These are phyloP conservation scores for Stenogyne calaminthoides DNA, from an alignment of 305 asterid genomes.

Conservation along the genomic window DNA sequence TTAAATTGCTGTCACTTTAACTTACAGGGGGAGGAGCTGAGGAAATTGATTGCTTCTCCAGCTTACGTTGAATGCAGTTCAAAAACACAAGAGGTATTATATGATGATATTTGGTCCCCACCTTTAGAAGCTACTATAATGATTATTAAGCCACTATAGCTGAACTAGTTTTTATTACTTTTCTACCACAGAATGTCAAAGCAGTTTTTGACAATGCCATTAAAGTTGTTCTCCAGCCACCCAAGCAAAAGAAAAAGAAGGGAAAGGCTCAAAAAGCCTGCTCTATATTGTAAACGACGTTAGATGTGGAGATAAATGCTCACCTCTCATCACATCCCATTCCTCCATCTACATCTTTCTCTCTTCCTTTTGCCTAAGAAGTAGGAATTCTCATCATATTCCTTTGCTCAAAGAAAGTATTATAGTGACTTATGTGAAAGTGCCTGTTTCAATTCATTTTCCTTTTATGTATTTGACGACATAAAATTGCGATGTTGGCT, in stretches of 20 bases:
- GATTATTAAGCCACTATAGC: not conserved
- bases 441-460: constrained; percentile 49
- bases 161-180: constrained; percentile 19
- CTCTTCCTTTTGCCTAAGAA: constrained; percentile 41
- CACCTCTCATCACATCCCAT: constrained; percentile 26
- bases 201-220: constrained; percentile 96
- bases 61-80: constrained; percentile 94
- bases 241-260: constrained; percentile 92
- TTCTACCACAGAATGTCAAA: constrained; percentile 74
- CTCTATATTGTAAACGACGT: constrained; percentile 74
- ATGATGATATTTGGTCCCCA: constrained; percentile 11
- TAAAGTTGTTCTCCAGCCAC: constrained; percentile 98
- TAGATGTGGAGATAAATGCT: constrained; percentile 29
- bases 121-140: not conserved
- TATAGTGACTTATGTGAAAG: constrained; percentile 50
- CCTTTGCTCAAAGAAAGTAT: constrained; percentile 37
- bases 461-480: constrained; percentile 54
- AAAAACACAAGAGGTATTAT: constrained; percentile 80
- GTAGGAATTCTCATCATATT: constrained; percentile 31
- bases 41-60: constrained; percentile 77
- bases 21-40: constrained; percentile 87
- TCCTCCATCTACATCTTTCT: constrained; percentile 24
- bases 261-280: constrained; percentile 87
- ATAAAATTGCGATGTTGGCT: constrained; percentile 46
- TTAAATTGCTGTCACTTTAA: constrained; percentile 23